phyloP scores from a whole-genome alignment of 257 asterid genomes.

The Salvia miltiorrhiza region DNA sequence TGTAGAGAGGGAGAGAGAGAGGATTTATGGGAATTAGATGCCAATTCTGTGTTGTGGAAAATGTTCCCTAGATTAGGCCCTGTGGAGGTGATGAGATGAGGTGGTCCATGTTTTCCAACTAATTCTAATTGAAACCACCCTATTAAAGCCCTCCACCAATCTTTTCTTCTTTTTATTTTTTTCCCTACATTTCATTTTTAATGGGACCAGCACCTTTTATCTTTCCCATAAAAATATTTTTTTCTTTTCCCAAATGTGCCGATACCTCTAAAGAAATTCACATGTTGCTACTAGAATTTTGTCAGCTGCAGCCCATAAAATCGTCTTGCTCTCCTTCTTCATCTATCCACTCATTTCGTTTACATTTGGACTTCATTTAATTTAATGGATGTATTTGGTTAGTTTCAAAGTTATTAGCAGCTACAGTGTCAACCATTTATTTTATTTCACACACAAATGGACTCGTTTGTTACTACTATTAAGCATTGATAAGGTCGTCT shows the following conservation, averaged over 20 bases:
- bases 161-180: slow-evolving; percentile 15
- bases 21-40: slow-evolving; percentile 43
- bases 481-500: too few species aligned
- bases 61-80: slow-evolving; percentile 58
- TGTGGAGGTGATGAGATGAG: slow-evolving; percentile 58
- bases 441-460: background rate
- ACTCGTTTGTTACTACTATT: too few species aligned
- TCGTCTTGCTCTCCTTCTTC: background rate
- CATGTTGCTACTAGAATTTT: slow-evolving; percentile 28
- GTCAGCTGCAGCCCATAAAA: slow-evolving; percentile 9
- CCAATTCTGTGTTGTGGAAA: slow-evolving; percentile 47
- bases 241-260: slow-evolving; percentile 12
- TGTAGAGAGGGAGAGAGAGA: slow-evolving; percentile 15
- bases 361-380: slow-evolving; percentile 18
- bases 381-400: background rate
- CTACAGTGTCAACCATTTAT: background rate
- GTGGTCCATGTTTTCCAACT: slow-evolving; percentile 89
- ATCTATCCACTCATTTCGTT: slow-evolving; percentile 7
- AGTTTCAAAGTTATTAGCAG: background rate
- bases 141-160: slow-evolving; percentile 58
- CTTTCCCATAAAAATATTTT: background rate
- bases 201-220: slow-evolving; percentile 57
- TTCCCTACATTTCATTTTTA: background rate
- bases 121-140: slow-evolving; percentile 61
- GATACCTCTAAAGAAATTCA: slow-evolving; percentile 25